Base-by-base conservation (phyloP, 371 early-diverging fungal species). In the Rhizomucor miehei region DNA sequence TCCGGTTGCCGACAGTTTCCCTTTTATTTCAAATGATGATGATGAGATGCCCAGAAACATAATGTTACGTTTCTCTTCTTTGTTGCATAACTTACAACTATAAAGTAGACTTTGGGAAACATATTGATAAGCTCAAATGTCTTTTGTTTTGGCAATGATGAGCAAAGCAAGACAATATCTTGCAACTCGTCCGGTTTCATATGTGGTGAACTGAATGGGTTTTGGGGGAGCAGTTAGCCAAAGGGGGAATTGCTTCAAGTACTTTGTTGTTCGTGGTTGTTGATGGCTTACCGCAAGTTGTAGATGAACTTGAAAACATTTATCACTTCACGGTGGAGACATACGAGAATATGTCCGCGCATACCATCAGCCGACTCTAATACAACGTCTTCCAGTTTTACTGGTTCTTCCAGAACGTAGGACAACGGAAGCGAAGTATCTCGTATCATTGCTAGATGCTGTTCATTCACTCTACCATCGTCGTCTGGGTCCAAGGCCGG, bases 1-100 rank as follows among this genome's bases (percentile, higher is more conserved):
- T 81, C 79, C 13, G 80, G 81, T 11, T 77, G 69, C 20, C 81
- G 73, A 49, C 80, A 81, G 43, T 79, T 69, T 12, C 84, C 84
- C 78, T 80, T 46, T 20, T 14, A 5, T 19, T 14, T 6, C 36
- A 3, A 35, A 51, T 3, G 14, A 25, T 38, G 57, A 24, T 19
- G 5, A 55, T 35, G 41, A 54, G 21, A 36, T 16, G 21, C 37
- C 5, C 14, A n/a, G n/a, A n/a, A n/a, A n/a, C n/a, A n/a, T n/a
- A n/a, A n/a, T n/a, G n/a, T n/a, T n/a, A n/a, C n/a, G n/a, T n/a
- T n/a, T n/a, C n/a, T n/a, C n/a, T n/a, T n/a, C n/a, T n/a, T n/a
- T n/a, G n/a, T n/a, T n/a, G n/a, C n/a, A 4, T 6, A 4, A 58
- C 69, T 62, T 75, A 81, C 81, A 47, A 67, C 47, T 54, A 84